These are phyloP conservation scores for Pluteus cervinus DNA, from an alignment of 768 basidiomycete species.

Conservation along the genomic window DNA sequence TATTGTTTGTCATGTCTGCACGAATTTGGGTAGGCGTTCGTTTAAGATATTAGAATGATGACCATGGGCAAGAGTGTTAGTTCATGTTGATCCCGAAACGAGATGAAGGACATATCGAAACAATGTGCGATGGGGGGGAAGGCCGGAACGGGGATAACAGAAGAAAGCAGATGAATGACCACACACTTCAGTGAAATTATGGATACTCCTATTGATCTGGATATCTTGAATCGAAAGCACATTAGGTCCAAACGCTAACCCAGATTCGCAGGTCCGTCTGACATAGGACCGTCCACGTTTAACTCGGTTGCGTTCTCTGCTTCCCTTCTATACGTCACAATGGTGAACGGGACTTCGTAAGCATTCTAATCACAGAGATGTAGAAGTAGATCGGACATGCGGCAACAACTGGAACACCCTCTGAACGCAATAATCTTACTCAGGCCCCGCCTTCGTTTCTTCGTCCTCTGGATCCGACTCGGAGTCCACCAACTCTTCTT, in stretches of 20 bases:
- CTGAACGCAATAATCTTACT: slow-evolving; percentile 95
- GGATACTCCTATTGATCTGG: slow-evolving; percentile 55
- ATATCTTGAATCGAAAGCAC: slow-evolving; percentile 58
- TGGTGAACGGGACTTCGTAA: slow-evolving; percentile 1
- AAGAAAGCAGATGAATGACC: slow-evolving; percentile 20
- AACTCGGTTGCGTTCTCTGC: slow-evolving; percentile 75
- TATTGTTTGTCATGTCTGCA: slow-evolving; percentile 34
- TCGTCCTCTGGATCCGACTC: slow-evolving; percentile 35
- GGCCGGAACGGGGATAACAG: too few species aligned
- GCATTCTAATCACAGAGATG: background rate
- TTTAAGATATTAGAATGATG: slow-evolving; percentile 70
- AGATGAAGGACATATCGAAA: too few species aligned
- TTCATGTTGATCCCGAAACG: background rate
- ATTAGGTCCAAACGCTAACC: too few species aligned
- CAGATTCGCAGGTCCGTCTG: slow-evolving; percentile 32
- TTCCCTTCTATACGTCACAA: slow-evolving; percentile 49
- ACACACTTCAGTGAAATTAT: slow-evolving; percentile 72
- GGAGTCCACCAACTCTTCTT: slow-evolving; percentile 79
- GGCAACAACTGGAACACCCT: slow-evolving; percentile 84
- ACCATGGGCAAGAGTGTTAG: slow-evolving; percentile 23
- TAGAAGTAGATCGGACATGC: slow-evolving; percentile 35
- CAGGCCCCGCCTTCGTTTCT: slow-evolving; percentile 77
- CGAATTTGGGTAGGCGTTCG: slow-evolving; percentile 66
- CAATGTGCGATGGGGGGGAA: too few species aligned
- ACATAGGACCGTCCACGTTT: slow-evolving; percentile 19